Evolutionary conservation across 2,329 filamentous ascomycete species (phyloP).

Genomic region (Emergomyces africanus): DNA sequence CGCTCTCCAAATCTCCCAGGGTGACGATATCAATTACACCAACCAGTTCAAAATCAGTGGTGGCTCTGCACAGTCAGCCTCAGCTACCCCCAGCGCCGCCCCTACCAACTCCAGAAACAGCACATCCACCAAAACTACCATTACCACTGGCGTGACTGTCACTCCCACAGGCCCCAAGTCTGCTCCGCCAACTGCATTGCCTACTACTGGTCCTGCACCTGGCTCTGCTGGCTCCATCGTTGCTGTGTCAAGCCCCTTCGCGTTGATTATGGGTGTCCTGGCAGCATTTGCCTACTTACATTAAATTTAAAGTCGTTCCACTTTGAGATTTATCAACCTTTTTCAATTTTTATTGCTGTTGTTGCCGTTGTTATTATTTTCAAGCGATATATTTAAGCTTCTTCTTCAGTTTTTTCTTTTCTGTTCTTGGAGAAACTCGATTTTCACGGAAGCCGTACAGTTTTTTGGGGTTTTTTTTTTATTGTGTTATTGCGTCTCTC

Average conservation of each 20-base stretch:
- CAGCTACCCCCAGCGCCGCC: slow-evolving; percentile 9
- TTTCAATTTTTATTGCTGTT: too few relatives aligned
- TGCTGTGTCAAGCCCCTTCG: slow-evolving; percentile 18
- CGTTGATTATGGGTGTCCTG: slow-evolving; percentile 20
- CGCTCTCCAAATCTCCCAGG: slow-evolving; percentile 46
- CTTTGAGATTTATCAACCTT: neutral
- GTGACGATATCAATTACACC: slow-evolving; percentile 42
- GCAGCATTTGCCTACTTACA: slow-evolving; percentile 22
- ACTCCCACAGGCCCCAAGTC: slow-evolving; percentile 12
- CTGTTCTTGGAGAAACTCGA: neutral
- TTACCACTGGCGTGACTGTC: slow-evolving; percentile 11
- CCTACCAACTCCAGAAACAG: slow-evolving; percentile 33
- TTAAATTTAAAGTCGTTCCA: slow-evolving; percentile 1
- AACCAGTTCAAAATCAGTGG: slow-evolving; percentile 37
- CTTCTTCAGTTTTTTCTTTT: neutral
- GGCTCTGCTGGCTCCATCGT: slow-evolving; percentile 15
- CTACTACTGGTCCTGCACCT: slow-evolving; percentile 8
- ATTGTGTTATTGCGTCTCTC: neutral
- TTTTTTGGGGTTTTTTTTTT: too few relatives aligned
- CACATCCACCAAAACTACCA: slow-evolving; percentile 13
- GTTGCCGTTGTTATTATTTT: too few relatives aligned
- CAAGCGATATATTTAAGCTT: neutral
- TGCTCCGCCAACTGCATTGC: slow-evolving; percentile 9
- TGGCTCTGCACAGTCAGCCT: slow-evolving; percentile 13
- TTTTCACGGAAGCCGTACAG: too few relatives aligned